Base-by-base conservation (phyloP, 495 filamentous ascomycete species). In the Penicillium cosmopolitanum region DNA sequence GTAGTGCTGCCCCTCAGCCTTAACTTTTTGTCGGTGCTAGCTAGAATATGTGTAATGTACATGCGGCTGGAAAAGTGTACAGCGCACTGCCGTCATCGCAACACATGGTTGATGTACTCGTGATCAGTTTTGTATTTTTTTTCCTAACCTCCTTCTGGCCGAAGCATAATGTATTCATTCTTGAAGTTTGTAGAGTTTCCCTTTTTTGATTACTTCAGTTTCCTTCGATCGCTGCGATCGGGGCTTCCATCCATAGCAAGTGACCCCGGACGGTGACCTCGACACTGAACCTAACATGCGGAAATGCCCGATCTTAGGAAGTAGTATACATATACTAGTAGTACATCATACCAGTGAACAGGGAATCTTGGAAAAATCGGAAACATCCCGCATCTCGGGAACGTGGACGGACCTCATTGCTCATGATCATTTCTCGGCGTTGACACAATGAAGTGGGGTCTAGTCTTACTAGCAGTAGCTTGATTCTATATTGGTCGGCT, bases 321-420 rank as follows among this genome's bases (percentile, higher is more conserved):
- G 8, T 31, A 31, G 28, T 31, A 31, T 31, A 31, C n/a, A n/a
- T n/a, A n/a, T n/a, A n/a, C n/a, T n/a, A n/a, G n/a, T 21, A 21
- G 5, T 31, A 8, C 28, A 31, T 6, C 4, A 31, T 31, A 6
- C 28, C 28, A 31, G 28, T 31, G 8, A 23, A 23, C 23, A 23
- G 23, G 23, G 23, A 23, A 23, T 4, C 12, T 12, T 38, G 36
- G 36, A 38, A 13, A n/a, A 38, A 9, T 19, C 5, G 42, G 42
- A 44, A n/a, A 31, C 28, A 44, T 19, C 42, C 42, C 42, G 42
- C 42, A 19, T 28, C 19, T 48, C 23, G 46, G 19, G 46, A 28
- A 48, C 46, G 46, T 48, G 46, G 46, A 48, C 46, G 19, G 46
- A 48, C 15, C 46, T 48, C 46, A 48, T 48, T 48, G 46, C 18